A percentile compares a stretch with the other conserved stretches of the same genome.
These are phyloP conservation scores for Cicer bijugum DNA, from an alignment of 306 rosid species.

Conservation along the genomic window DNA sequence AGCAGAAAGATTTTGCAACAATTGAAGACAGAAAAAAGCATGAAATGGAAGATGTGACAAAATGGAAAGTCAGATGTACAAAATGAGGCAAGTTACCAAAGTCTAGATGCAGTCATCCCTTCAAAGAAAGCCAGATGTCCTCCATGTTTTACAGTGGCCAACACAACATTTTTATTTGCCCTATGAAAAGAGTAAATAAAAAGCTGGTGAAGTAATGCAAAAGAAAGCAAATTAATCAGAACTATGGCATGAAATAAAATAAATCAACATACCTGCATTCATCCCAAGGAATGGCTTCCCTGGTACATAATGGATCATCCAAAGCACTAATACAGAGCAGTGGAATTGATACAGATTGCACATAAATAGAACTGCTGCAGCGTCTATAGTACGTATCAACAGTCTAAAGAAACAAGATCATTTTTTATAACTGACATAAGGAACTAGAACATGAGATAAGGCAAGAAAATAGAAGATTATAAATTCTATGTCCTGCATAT, in stretches of 20 bases:
- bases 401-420: slow-evolving; percentile 63
- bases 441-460: slow-evolving; percentile 16
- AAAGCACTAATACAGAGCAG: slow-evolving; percentile 91
- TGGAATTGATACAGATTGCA: slow-evolving; percentile 83
- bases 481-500: slow-evolving; percentile 22
- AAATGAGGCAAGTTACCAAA: slow-evolving; percentile 61
- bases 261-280: slow-evolving; percentile 85
- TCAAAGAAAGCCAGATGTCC: slow-evolving; percentile 90
- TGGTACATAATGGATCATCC: slow-evolving; percentile 96
- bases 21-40: neutral
- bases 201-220: slow-evolving; percentile 12
- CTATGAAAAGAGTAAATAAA: slow-evolving; percentile 45
- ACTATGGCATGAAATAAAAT: neutral
- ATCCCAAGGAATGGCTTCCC: slow-evolving; percentile 99
- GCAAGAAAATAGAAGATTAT: slow-evolving; percentile 32
- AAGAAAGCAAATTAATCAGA: slow-evolving; percentile 36
- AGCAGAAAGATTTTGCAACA: neutral
- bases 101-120: slow-evolving; percentile 77
- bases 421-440: slow-evolving; percentile 22
- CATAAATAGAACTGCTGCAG: slow-evolving; percentile 72
- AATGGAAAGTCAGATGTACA: slow-evolving; percentile 35
- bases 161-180: slow-evolving; percentile 69
- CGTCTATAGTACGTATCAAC: slow-evolving; percentile 93
- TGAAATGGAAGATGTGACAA: neutral
- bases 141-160: slow-evolving; percentile 80